Base-by-base conservation (phyloP, 2,329 filamentous ascomycete species). In the Colletotrichum sp. region DNA sequence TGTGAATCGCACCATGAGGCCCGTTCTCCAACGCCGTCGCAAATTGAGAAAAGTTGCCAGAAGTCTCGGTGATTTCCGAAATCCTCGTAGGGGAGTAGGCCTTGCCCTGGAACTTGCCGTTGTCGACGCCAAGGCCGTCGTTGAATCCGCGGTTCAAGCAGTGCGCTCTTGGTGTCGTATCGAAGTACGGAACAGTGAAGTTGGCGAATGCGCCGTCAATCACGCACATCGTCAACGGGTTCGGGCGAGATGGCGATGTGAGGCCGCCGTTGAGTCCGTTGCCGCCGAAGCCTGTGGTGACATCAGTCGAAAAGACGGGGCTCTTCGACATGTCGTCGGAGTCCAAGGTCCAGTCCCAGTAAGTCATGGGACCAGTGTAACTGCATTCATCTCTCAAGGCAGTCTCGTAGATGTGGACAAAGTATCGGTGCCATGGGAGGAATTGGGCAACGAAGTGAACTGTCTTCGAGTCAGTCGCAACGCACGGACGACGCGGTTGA, bases 281-380 rank as follows among this genome's bases (percentile, higher is more conserved):
- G 26, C 81, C 80, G 9, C 83, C 83, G 70, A 84, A 84, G 24
- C 82, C 83, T 16, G 63, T 68, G 16, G 72, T 55, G 4, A 68
- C 18, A 18, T 79, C 77, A 52, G 39, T 30, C 1, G 68, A 71
- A 32, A 78, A 76, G n/a, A 84, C 76, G 26, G 81, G 75, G 8
- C 82, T 79, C 12, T 67, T 63, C 22, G 76, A 76, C 10, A 83
- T 68, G 72, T 80, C 76, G 15, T 77, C 71, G 65, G 77, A 79
- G 65, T 85, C 83, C 3, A 81, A 78, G 6, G 79, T 80, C 84
- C 84, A 85, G 71, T 85, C 81, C 83, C 83, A 85, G 78, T 84
- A 84, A 16, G 72, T 75, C 34, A 55, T 71, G 36, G 69, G 44
- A 7, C 76, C 77, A 1, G 59, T 52, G 64, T 82, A 83, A 28